Percentiles rank a stretch among this genome's conserved stretches.
Conservation (phyloP, 345 rosid genomes). For the Camelina neglecta region DNA sequence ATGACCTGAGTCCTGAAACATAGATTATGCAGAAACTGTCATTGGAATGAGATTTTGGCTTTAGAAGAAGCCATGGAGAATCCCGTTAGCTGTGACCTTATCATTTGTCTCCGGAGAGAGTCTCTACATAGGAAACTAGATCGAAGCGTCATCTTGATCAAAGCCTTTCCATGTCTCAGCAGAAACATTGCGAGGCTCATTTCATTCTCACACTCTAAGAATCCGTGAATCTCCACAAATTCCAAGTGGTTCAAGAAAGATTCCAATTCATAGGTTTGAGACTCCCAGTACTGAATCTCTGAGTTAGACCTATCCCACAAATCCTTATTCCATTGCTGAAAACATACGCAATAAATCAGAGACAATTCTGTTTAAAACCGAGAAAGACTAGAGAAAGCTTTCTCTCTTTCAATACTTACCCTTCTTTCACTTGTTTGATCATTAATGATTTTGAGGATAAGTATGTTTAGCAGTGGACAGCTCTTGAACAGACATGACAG, state of each 20-base stretch:
- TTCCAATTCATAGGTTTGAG: slow-evolving; percentile 50
- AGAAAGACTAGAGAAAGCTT: not conserved
- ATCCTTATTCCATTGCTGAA: slow-evolving; percentile 78
- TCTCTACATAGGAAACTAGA: slow-evolving; percentile 62
- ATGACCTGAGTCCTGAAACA: slow-evolving; percentile 1
- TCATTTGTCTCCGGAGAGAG: slow-evolving; percentile 62
- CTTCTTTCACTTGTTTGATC: slow-evolving; percentile 62
- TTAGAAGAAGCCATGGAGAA: slow-evolving; percentile 79
- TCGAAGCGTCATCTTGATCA: slow-evolving; percentile 71
- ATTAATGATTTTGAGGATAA: slow-evolving; percentile 60
- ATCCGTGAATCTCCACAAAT: slow-evolving; percentile 74
- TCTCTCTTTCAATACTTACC: slow-evolving; percentile 44
- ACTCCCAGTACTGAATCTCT: slow-evolving; percentile 74
- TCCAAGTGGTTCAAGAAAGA: slow-evolving; percentile 66
- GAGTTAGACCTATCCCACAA: slow-evolving; percentile 68
- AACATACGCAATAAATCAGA: not conserved
- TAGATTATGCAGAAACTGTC: slow-evolving; percentile 8
- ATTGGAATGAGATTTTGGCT: slow-evolving; percentile 64
- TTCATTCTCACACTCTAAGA: slow-evolving; percentile 74
- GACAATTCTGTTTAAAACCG: not conserved
- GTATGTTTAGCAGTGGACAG: slow-evolving; percentile 61
- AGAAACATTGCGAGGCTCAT: slow-evolving; percentile 74
- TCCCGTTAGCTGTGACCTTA: slow-evolving; percentile 70
- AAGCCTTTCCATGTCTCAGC: slow-evolving; percentile 76
- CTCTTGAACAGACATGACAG: slow-evolving; percentile 65